Evolutionary conservation across 2,329 filamentous ascomycete species (phyloP), one percentile per base, ranked within the genome.

Genomic region (Lachnellula cervina): DNA sequence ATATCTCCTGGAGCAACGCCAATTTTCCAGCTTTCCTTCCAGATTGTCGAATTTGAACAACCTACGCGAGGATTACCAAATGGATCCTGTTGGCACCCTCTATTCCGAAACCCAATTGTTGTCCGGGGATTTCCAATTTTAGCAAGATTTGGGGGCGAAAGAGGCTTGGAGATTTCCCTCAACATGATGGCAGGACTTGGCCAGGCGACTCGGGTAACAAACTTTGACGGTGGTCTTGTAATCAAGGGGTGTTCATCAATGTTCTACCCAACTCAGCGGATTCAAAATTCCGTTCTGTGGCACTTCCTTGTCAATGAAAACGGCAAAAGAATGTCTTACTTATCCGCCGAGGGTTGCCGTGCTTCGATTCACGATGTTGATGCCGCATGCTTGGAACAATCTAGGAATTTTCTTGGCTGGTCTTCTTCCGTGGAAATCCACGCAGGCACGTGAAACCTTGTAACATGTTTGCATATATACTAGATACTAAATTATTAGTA

Each of bases 141-240:
- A 19, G 32, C 55, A n/a, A 50, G 56, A 46, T 13, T 13, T 28
- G 16, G 49, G 4, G 13, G 11, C n/a, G 49, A 49, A 44, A 54
- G 25, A 1, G 64, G 65, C 0, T 53, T 67, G 17, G 65, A 66
- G 25, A 63, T 66, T 4, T 57, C 65, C 0, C 55, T 66, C 3
- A 54, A 65, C 32, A 61, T 66, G 47, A 59, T 67, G 57, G 58
- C 62, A 17, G 55, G 54, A 16, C 56, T 67, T 38, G 55, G 49
- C 40, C 28, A 49, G 44, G 49, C 63, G 14, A 4, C 49, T 17
- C 40, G 52, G 7, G 44, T 56, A 4, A 55, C 49, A 1, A 40
- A 44, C 17, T 58, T 54, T 16, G 35, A 35, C 14, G 51, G 43
- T n/a, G 42, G 37, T 28, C n/a, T 54, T 4, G 8, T 58, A 8